Conservation (phyloP, 805 yeast genomes). For the Saturnispora galanensis region DNA sequence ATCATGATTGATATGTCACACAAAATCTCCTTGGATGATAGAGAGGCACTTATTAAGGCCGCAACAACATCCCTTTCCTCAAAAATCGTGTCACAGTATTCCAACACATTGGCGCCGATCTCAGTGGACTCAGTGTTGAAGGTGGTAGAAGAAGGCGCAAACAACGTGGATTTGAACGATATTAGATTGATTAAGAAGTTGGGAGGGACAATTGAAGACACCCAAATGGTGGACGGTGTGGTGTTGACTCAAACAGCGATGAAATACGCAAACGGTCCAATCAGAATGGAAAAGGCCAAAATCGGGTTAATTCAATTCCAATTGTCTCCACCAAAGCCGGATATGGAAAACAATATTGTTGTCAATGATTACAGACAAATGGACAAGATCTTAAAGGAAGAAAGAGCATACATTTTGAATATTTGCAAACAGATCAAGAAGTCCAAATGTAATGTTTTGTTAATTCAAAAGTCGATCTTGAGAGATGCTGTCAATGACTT, state of each 20-base stretch:
- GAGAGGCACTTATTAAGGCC: conserved; percentile 78
- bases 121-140: conserved; percentile 88
- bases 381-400: conserved; percentile 98
- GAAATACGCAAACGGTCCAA: conserved; percentile 90
- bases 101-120: conserved; percentile 78
- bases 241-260: conserved; percentile 86
- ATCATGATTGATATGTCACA: conserved; percentile 78
- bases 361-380: conserved; percentile 97
- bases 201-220: conserved; percentile 97
- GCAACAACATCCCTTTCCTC: conserved; percentile 92
- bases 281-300: conserved; percentile 86
- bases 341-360: conserved; percentile 93
- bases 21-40: conserved; percentile 67
- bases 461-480: conserved; percentile 86
- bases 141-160: conserved; percentile 39
- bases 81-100: conserved; percentile 90
- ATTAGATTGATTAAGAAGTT: conserved; percentile 86
- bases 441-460: conserved; percentile 87
- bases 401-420: conserved; percentile 88
- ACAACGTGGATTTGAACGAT: conserved; percentile 76
- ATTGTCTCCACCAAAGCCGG: conserved; percentile 94
- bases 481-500: conserved; percentile 93
- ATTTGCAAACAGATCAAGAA: conserved; percentile 94
- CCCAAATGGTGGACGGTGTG: conserved; percentile 86
- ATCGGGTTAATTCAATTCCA: conserved; percentile 90